These are phyloP conservation scores for Agrostemma githago DNA, from an alignment of 148 eudicot genomes.

Conservation along the genomic window DNA sequence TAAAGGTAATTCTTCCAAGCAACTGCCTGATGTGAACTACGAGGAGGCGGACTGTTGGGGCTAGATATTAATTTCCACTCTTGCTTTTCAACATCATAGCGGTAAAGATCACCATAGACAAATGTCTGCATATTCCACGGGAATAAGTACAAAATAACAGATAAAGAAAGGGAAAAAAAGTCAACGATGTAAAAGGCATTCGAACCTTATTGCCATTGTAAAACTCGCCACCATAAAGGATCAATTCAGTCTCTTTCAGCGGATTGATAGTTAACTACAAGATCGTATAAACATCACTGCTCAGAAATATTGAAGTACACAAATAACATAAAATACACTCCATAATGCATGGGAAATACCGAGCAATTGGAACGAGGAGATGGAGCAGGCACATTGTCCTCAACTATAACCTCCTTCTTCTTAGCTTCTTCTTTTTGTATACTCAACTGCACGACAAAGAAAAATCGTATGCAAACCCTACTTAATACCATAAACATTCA, in stretches of 20 bases:
- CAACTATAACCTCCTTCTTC: conserved; percentile 86
- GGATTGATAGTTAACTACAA: conserved; percentile 81
- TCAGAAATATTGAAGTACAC: conserved; percentile 6
- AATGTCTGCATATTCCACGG: conserved; percentile 58
- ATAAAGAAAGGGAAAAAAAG: conserved; percentile 3
- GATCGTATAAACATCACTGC: conserved; percentile 17
- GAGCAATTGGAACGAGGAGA: conserved; percentile 93
- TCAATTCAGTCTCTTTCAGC: conserved; percentile 83
- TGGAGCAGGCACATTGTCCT: conserved; percentile 89
- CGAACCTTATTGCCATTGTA: conserved; percentile 95
- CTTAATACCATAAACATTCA: not conserved
- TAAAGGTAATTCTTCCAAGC: conserved; percentile 96
- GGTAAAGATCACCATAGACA: conserved; percentile 94
- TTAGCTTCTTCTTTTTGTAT: conserved; percentile 98
- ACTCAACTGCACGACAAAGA: conserved; percentile 47
- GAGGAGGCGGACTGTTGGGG: conserved; percentile 99
- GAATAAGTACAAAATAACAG: conserved; percentile 15
- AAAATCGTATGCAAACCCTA: not conserved
- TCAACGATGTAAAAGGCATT: not conserved
- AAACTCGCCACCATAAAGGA: conserved; percentile 93
- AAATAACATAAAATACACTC: not conserved
- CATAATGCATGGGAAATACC: conserved; percentile 32
- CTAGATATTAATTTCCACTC: conserved; percentile 92
- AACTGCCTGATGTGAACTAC: conserved; percentile 97
- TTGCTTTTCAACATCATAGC: conserved; percentile 84